Evolutionary conservation across 345 rosid species (phyloP), one percentile per base, ranked within the genome.

Genomic region (Populus simonii): DNA sequence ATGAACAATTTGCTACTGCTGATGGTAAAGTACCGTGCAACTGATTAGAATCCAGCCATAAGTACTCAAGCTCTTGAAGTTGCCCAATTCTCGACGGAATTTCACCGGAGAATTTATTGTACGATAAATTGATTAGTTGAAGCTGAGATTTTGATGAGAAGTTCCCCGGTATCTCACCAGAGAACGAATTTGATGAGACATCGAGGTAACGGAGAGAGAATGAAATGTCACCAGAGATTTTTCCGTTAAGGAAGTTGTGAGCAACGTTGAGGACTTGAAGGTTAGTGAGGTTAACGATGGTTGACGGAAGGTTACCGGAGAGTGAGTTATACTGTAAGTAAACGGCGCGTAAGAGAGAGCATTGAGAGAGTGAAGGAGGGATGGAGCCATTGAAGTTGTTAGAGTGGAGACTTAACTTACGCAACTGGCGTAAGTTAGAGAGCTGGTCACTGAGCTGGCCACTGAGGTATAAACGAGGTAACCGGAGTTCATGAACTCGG

Each of bases 311-410:
- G 25, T 73, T 76, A n/a, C 98, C 99, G 85, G 94, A 86, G 85
- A 93, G 85, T 22, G 93, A 91, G 92, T 96, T 96, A 79, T 91
- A 88, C 87, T 96, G 96, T 61, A 96, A 86, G 82, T 88, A 96
- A 33, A 93, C 83, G 62, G 94, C 74, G 55, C 90, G 90, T 5
- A 96, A 85, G 82, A 89, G 89, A 45, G 89, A 83, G 90, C 96
- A 91, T 85, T 87, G 76, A 93, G 88, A 3, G 94, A 87, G 31
- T 87, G 27, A 73, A 98, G 99, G 59, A 95, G 85, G 5, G 90
- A 87, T 71, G 75, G 84, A 63, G 85, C 97, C 97, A 78, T 90
- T 92, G 79, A 95, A 79, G 36, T 78, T 85, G 90, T 93, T 96
- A 0, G 97, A 92, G 36, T 89, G 85, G 66, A 96, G 96, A 65